Evolutionary conservation across 2,329 filamentous ascomycete genomes (phyloP).

Genomic region (Penicillium crustosum): DNA sequence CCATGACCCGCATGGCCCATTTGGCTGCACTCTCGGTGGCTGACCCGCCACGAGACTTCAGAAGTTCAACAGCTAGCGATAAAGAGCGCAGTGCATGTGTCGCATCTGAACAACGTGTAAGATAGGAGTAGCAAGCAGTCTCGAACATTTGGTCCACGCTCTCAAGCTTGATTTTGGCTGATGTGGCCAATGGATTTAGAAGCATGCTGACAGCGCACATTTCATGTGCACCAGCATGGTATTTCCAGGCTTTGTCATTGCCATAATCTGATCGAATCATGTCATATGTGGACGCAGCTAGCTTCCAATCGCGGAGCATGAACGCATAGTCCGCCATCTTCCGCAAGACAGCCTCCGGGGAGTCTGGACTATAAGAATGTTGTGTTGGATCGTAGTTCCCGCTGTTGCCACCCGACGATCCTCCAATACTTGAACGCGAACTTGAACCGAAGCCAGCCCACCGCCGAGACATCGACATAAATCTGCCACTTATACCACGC

Average conservation of each 20-base stretch:
- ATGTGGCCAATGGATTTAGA: conserved; percentile 69
- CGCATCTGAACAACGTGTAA: conserved; percentile 75
- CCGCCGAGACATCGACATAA: conserved; percentile 88
- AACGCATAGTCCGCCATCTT: conserved; percentile 94
- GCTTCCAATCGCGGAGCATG: conserved; percentile 94
- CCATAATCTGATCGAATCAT: conserved; percentile 83
- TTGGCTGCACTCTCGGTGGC: conserved; percentile 82
- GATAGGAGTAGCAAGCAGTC: conserved; percentile 87
- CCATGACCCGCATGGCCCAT: conserved; percentile 79
- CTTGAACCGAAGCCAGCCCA: conserved; percentile 78
- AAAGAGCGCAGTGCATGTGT: conserved; percentile 80
- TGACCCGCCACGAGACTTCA: conserved; percentile 75
- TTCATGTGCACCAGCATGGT: conserved; percentile 90
- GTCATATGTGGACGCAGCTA: conserved; percentile 89
- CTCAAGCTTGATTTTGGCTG: conserved; percentile 75
- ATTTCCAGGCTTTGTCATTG: conserved; percentile 95
- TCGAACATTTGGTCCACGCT: conserved; percentile 85
- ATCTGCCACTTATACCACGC: conserved; percentile 84
- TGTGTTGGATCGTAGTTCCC: conserved; percentile 73
- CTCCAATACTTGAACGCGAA: conserved; percentile 58
- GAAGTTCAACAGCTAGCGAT: conserved; percentile 73
- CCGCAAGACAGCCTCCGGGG: conserved; percentile 85
- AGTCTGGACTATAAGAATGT: conserved; percentile 80
- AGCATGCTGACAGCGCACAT: conserved; percentile 88
- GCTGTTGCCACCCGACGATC: conserved; percentile 43